Evolutionary conservation across 345 rosid genomes (phyloP), one percentile per base, ranked within the genome.

Genomic region (Lepidium didymum): DNA sequence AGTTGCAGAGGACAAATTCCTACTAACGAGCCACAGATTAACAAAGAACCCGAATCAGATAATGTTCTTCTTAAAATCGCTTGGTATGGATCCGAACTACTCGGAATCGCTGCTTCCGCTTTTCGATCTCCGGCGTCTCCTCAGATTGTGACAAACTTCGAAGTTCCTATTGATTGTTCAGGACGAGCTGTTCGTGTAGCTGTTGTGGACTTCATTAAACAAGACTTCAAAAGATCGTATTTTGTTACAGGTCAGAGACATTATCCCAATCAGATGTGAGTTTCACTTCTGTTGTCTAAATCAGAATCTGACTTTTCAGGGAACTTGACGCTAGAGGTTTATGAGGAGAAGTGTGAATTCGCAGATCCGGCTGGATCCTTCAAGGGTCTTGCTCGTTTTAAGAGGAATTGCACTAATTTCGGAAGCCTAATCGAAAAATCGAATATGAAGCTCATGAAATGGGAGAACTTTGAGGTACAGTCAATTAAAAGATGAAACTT

Each of bases 291-390:
- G 1, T 2, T 10, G 38, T 64, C 47, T 45, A 7, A 68, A 56
- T 46, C 41, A 10, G 50, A 23, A 63, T 70, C 60, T 65, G 29
- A 46, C 53, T 56, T 35, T 70, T 25, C 77, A 92, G 98, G 98
- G 57, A 78, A 84, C 61, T 83, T 90, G 23, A 84, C 97, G 0
- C 77, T 81, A n/a, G 81, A 66, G 53, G 97, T 82, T 6, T 93
- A 93, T 37, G 97, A 90, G 73, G 96, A 90, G 72, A 81, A 86
- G 63, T 93, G 98, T 14, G 96, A 90, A 72, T 93, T 93, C 69
- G 98, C 97, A 0, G 98, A 93, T 75, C 98, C 98, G 9, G 98
- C 98, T 0, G 96, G 98, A 33, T 93, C 97, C n/a, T 93, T 90
- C 67, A 88, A 66, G 69, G 98, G 97, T 29, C 94, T 93, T 64